Base-by-base conservation (phyloP, 441 rosid species). In the Biscutella laevigata region DNA sequence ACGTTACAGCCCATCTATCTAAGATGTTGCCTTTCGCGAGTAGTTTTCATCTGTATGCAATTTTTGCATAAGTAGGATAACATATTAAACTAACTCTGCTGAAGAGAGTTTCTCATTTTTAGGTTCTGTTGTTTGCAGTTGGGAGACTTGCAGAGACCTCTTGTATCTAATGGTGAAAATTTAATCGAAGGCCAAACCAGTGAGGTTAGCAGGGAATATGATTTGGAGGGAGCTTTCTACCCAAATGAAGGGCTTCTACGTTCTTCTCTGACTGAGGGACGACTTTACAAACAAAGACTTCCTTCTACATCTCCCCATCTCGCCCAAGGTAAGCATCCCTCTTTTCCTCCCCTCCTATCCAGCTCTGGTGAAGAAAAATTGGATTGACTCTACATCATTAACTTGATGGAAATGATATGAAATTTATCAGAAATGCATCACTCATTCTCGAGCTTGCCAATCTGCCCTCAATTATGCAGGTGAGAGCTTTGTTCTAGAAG, bases 61-160 rank as follows among this genome's bases (percentile, higher is more conserved):
- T 17, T 16, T 11, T 28, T 52, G 46, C 46, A 35, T 43, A 9
- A 7, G 26, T 34, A 34, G 33, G 47, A 14, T 44, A 26, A 19
- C 60, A 52, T 52, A 33, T 35, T 32, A 11, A 9, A 26, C n/a
- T n/a, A n/a, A n/a, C n/a, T n/a, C n/a, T n/a, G n/a, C n/a, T n/a
- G n/a, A n/a, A n/a, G n/a, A n/a, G 26, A 41, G 30, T 22, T 25
- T 39, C 50, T 35, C 33, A 43, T 41, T 6, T 42, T 42, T 15
- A 51, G 56, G 35, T 11, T 5, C 15, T 46, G 13, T 25, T 48
- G 5, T 44, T 40, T 62, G 61, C 60, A 92, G 97, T 69, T 44
- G 26, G 82, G 67, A 45, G 96, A 84, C 39, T 68, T 82, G 61
- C 89, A 84, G 58, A 73, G 90, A 62, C 95, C 94, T 15, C 86